A percentile compares a stretch with the other conserved stretches of the same genome.
phyloP scores from a whole-genome alignment of 768 basidiomycete species.

The Auriscalpium vulgare region DNA sequence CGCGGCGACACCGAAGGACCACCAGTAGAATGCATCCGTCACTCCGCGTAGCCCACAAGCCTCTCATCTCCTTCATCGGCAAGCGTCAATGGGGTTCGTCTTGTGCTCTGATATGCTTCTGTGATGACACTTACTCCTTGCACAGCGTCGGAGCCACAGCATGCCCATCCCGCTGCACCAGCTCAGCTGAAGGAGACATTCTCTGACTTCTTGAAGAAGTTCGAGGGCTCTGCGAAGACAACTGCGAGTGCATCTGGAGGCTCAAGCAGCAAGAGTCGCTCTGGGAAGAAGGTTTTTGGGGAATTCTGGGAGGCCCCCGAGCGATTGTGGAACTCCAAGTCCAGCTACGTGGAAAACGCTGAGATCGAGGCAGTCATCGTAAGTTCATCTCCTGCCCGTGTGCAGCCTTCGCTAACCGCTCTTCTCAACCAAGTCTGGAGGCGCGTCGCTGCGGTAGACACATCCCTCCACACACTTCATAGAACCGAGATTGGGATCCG shows the following conservation, averaged over 20 bases:
- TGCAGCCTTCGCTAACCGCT: not conserved
- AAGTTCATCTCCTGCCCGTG: conserved; percentile 14
- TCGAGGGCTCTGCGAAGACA: conserved; percentile 15
- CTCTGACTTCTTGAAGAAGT: conserved; percentile 33
- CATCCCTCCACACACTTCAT: not conserved
- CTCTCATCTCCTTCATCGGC: conserved; percentile 21
- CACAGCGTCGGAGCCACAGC: conserved; percentile 31
- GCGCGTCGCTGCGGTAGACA: conserved; percentile 40
- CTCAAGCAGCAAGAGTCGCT: not conserved
- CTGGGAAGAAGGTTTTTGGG: conserved; percentile 19
- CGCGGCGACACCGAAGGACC: too few species aligned
- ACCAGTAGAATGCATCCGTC: conserved; percentile 10
- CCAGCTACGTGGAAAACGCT: conserved; percentile 38
- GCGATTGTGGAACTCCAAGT: conserved; percentile 45
- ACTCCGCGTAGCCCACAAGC: conserved; percentile 10
- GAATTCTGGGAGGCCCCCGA: conserved; percentile 67
- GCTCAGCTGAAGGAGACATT: conserved; percentile 47
- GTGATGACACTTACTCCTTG: not conserved
- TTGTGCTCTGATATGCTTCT: not conserved
- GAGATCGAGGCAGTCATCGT: conserved; percentile 69
- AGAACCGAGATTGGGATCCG: not conserved
- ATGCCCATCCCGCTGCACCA: conserved; percentile 64
- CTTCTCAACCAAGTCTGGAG: conserved; percentile 46
- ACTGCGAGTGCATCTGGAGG: not conserved
- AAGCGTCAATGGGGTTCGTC: conserved; percentile 13